These are phyloP conservation scores for Cucumis sativus DNA, from an alignment of 306 rosid species.

Conservation along the genomic window Cucumber_9930_V3 NC_026657.2:36026001-36026500, in stretches of 20 bases:
- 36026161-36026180: not conserved
- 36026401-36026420: not conserved
- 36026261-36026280: slow-evolving; percentile 12
- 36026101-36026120: not conserved
- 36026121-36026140: not conserved
- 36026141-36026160: not conserved
- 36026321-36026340: not conserved
- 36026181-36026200: not conserved
- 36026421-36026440: not conserved
- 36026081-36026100: not conserved
- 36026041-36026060: slow-evolving; percentile 24
- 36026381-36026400: not conserved
- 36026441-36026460: too few relatives aligned
- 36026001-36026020: slow-evolving; percentile 31
- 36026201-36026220: not conserved
- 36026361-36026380: slow-evolving; percentile 9
- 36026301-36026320: slow-evolving; percentile 21
- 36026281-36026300: slow-evolving; percentile 31
- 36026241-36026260: slow-evolving; percentile 10
- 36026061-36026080: slow-evolving; percentile 10
- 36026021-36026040: slow-evolving; percentile 23
- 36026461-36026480: not conserved
- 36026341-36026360: slow-evolving; percentile 21
- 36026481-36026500: not conserved
- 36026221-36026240: slow-evolving; percentile 4